Base-by-base conservation (phyloP, 371 early-diverging fungal species). In the Dinochytrium kinnereticum region DNA sequence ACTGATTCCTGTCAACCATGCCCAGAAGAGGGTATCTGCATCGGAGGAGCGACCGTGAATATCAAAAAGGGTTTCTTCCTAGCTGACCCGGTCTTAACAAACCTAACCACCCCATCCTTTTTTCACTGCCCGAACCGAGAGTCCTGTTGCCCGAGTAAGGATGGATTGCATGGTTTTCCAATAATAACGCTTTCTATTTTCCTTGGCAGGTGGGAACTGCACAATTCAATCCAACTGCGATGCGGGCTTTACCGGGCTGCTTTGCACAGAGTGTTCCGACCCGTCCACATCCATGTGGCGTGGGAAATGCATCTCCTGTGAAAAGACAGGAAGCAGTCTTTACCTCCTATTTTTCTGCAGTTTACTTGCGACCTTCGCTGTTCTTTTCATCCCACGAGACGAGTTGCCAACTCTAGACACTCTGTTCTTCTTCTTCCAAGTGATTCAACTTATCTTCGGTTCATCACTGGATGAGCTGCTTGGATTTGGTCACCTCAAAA, bases 351-450 rank as follows among this genome's bases (percentile, higher is more conserved):
- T 77, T 0, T 51, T 72, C 37, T 30, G 24, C 1, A 61, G 69
- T 34, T 51, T 73, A 13, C 21, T 77, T 31, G 64, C 44, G 30
- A 59, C 67, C 1, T 38, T 31, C 51, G 69, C 57, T 0, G 15
- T 77, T 3, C 19, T 77, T 31, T 73, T 69, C 59, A 38, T 73
- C 26, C 73, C 77, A 17, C 30, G 55, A 36, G 30, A 69, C 51
- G 70, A 77, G 21, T 49, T 69, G 0, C 64, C 77, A 19, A 69
- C 68, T 21, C 31, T 77, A 57, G 77, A 77, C 51, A 61, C 64
- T 24, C 65, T 77, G 17, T 73, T 77, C 50, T 77, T 77, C 59
- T 77, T 73, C 51, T 77, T 73, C 31, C 77, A 77, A 61, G 77
- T 73, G 19, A 70, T 69, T 37, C 68, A 77, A 28, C 67, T 70